phyloP scores from a whole-genome alignment of 176 grass and related monocot genomes.

The Tuctoria greenei region DNA sequence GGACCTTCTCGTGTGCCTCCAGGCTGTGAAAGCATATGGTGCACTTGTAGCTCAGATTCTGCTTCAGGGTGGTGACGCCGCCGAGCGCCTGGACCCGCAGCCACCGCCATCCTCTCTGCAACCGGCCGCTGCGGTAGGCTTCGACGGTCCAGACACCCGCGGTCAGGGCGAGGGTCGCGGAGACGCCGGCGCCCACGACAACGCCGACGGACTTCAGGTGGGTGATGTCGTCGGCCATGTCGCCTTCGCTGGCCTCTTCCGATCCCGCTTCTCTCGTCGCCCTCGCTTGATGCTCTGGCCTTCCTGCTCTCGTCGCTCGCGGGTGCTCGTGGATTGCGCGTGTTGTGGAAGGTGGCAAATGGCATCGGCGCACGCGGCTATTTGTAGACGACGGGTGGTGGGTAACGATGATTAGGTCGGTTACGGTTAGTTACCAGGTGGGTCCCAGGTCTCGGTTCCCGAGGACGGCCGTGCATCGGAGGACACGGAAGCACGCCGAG shows the following conservation, averaged over 20 bases:
- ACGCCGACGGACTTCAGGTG: background rate
- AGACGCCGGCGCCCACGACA: background rate
- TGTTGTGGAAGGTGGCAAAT: background rate
- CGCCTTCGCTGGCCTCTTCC: background rate
- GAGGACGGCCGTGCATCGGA: background rate
- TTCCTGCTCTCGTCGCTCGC: constrained; percentile 6
- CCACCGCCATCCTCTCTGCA: background rate
- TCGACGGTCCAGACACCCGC: background rate
- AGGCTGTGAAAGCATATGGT: background rate
- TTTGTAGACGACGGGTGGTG: background rate
- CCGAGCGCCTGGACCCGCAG: constrained; percentile 5
- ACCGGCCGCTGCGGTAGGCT: background rate
- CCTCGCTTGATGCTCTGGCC: background rate
- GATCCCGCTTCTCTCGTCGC: background rate
- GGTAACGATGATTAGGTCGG: background rate
- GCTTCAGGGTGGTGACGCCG: constrained; percentile 13
- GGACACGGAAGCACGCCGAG: background rate
- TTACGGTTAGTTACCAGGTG: background rate
- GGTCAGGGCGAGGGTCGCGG: background rate
- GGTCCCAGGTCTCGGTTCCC: background rate
- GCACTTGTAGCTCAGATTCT: background rate
- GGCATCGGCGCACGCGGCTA: background rate
- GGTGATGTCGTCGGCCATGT: background rate
- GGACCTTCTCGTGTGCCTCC: background rate
- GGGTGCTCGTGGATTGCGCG: background rate